Evolutionary conservation across 805 yeast genomes (phyloP).

Genomic region (Wickerhamiella lipophila): DNA sequence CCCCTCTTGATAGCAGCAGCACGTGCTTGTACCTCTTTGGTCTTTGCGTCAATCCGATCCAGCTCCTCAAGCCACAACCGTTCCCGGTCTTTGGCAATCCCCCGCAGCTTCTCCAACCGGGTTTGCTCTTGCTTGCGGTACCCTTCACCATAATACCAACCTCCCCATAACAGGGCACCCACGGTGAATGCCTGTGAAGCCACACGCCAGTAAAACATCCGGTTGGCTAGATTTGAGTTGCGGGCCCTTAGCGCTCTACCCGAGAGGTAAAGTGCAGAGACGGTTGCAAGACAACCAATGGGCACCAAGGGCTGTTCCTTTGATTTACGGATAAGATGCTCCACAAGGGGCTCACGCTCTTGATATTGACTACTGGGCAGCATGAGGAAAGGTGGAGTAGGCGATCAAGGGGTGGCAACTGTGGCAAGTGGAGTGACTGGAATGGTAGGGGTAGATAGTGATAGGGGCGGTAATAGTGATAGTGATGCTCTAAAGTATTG

Average conservation of each 20-base stretch:
- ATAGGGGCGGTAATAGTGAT: too few species aligned
- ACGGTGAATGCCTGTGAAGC: constrained; percentile 75
- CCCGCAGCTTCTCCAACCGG: constrained; percentile 52
- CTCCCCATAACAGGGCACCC: constrained; percentile 71
- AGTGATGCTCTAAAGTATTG: too few species aligned
- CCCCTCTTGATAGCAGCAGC: constrained; percentile 16
- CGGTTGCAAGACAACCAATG: constrained; percentile 62
- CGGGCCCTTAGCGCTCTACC: constrained; percentile 65
- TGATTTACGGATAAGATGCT: constrained; percentile 33
- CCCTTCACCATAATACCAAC: constrained; percentile 44
- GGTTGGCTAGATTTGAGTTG: constrained; percentile 61
- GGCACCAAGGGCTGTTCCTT: constrained; percentile 88
- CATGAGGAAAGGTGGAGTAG: constrained; percentile 1
- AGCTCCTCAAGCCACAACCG: constrained; percentile 69
- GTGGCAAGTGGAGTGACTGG: too few species aligned
- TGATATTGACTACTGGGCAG: constrained; percentile 15
- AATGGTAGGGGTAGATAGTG: too few species aligned
- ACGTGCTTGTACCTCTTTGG: constrained; percentile 17
- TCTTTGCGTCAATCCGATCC: constrained; percentile 68
- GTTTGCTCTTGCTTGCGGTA: constrained; percentile 27
- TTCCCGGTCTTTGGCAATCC: constrained; percentile 78
- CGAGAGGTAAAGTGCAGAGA: constrained; percentile 69
- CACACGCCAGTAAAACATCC: constrained; percentile 82
- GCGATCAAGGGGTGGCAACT: too few species aligned
- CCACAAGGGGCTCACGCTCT: constrained; percentile 19